phyloP scores from a whole-genome alignment of 2,329 filamentous ascomycete genomes.

The Botryosphaeria dothidea region DNA sequence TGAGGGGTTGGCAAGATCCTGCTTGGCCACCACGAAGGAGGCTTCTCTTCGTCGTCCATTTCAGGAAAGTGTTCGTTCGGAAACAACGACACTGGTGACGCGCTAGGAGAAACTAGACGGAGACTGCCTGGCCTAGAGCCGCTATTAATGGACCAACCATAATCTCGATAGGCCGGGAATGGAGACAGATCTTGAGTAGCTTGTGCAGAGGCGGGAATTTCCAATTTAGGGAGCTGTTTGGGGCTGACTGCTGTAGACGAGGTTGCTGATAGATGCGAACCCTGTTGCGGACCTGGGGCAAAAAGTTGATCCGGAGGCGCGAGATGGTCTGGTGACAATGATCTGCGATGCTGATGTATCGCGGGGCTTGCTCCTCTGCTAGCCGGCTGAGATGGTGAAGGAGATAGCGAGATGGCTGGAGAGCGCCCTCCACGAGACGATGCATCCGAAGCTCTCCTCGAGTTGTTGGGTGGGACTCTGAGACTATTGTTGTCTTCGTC shows the following conservation, averaged over 20 bases:
- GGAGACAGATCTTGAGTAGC: constrained; percentile 47
- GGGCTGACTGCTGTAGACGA: constrained; percentile 24
- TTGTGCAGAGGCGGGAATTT: constrained; percentile 36
- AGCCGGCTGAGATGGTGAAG: constrained; percentile 34
- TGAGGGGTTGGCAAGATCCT: constrained; percentile 70
- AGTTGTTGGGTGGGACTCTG: constrained; percentile 8
- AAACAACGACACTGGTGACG: constrained; percentile 51
- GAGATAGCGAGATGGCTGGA: constrained; percentile 41
- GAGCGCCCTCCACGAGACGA: constrained; percentile 27
- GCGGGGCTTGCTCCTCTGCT: constrained; percentile 32
- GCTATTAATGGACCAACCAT: constrained; percentile 39
- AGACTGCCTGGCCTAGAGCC: constrained; percentile 57
- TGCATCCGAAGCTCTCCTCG: constrained; percentile 5
- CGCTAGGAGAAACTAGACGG: constrained; percentile 53
- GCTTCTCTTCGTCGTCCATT: constrained; percentile 43
- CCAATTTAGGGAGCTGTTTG: constrained; percentile 40
- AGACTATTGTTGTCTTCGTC: constrained; percentile 27
- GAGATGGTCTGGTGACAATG: constrained; percentile 31
- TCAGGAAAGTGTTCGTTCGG: constrained; percentile 46
- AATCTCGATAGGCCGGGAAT: constrained; percentile 69
- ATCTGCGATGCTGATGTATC: constrained; percentile 25
- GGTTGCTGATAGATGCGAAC: not conserved
- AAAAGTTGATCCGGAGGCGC: constrained; percentile 39
- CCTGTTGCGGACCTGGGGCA: not conserved
- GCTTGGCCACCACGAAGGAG: constrained; percentile 80